Conservation (phyloP, 1,284 basidiomycete genomes). For the Boletus smithii region DNA sequence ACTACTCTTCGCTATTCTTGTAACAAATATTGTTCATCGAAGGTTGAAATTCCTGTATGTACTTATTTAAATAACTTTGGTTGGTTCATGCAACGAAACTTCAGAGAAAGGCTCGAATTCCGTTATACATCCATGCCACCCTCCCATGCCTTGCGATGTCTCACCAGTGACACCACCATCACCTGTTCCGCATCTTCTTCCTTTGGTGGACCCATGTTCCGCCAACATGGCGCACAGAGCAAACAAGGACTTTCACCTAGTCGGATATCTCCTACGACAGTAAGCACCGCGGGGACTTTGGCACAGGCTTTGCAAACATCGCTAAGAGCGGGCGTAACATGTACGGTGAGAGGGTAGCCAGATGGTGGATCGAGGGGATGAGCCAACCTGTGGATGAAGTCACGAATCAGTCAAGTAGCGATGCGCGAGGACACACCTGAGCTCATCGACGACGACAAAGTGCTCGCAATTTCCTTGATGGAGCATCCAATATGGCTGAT, state of each 20-base stretch:
- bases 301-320: constrained; percentile 65
- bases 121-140: constrained; percentile 3
- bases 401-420: neutral
- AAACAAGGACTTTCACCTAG: constrained; percentile 74
- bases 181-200: constrained; percentile 39
- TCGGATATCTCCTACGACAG: constrained; percentile 65
- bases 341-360: constrained; percentile 63
- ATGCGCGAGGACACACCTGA: constrained; percentile 48
- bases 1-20: constrained; percentile 7
- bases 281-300: constrained; percentile 64
- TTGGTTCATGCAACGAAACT: neutral
- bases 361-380: constrained; percentile 52
- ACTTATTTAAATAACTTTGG: too few relatives aligned
- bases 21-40: constrained; percentile 10
- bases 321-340: constrained; percentile 57
- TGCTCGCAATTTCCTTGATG: constrained; percentile 82
- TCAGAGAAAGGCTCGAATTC: neutral
- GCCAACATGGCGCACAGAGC: constrained; percentile 71
- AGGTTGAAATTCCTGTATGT: neutral
- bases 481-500: constrained; percentile 77
- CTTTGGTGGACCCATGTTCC: constrained; percentile 55
- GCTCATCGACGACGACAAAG: constrained; percentile 66
- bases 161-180: constrained; percentile 51
- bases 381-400: constrained; percentile 43
- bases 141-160: constrained; percentile 34